Percentiles rank a stretch among this genome's conserved stretches.
phyloP scores from a whole-genome alignment of 345 rosid genomes.

The Linum trigynum region DNA sequence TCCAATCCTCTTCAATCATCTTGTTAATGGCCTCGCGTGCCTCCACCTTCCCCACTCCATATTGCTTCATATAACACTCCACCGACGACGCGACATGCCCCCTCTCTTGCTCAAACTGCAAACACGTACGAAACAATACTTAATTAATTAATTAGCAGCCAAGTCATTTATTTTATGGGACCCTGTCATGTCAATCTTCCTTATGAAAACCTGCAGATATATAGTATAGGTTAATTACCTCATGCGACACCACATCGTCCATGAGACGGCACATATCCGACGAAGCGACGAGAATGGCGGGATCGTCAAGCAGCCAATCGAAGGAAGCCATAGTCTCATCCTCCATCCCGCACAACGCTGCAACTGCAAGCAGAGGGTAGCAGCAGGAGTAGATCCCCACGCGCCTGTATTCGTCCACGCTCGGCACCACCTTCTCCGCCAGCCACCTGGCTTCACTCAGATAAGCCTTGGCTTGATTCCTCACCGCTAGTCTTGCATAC shows the following conservation, averaged over 20 bases:
- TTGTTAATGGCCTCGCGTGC: conserved; percentile 5
- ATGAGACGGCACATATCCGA: conserved; percentile 2
- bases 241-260: conserved; percentile 1
- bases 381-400: background rate
- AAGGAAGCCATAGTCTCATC: conserved; percentile 4
- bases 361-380: background rate
- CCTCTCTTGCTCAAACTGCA: conserved; percentile 11
- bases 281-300: background rate
- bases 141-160: background rate
- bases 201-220: background rate
- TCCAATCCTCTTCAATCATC: conserved; percentile 16
- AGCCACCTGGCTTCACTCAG: conserved; percentile 8
- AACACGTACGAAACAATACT: background rate
- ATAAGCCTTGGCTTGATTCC: background rate
- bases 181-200: background rate
- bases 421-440: conserved; percentile 6
- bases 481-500: conserved; percentile 27
- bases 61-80: conserved; percentile 8
- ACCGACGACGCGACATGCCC: conserved; percentile 14
- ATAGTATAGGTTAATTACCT: background rate
- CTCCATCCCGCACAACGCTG: background rate
- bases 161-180: background rate
- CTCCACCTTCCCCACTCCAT: conserved; percentile 6
- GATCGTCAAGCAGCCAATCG: conserved; percentile 12
- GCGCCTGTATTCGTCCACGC: conserved; percentile 8